Evolutionary conservation across 208 protist species (phyloP).

Genomic region (Acanthamoeba lenticulata): DNA sequence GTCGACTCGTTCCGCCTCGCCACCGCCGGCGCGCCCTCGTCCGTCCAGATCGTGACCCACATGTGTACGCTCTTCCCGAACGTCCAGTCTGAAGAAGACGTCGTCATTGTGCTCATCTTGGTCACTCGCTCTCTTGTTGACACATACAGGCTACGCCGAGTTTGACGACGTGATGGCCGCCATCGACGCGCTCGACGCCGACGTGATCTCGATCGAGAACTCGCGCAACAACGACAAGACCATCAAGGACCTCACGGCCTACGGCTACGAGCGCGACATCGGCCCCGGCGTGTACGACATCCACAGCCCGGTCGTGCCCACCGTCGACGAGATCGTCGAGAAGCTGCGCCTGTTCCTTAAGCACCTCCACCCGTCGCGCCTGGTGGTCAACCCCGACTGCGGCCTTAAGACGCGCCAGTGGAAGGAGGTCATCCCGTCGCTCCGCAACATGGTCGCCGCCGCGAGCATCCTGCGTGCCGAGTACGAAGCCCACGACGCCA

Average conservation of each 20-base stretch:
- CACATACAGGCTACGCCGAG: conserved; percentile 93
- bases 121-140: too few relatives aligned
- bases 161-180: conserved; percentile 92
- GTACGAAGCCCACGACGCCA: not conserved
- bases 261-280: conserved; percentile 90
- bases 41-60: conserved; percentile 21
- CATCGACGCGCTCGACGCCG: conserved; percentile 90
- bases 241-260: conserved; percentile 88
- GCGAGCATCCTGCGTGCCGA: conserved; percentile 23
- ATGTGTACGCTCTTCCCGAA: too few relatives aligned
- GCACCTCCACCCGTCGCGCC: conserved; percentile 74
- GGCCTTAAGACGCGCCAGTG: conserved; percentile 90
- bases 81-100: too few relatives aligned
- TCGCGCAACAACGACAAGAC: conserved; percentile 84
- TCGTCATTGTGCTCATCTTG: too few relatives aligned
- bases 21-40: conserved; percentile 79
- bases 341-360: conserved; percentile 85
- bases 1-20: conserved; percentile 87
- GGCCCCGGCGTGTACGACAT: conserved; percentile 93
- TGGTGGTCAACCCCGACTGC: conserved; percentile 93
- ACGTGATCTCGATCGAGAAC: conserved; percentile 91
- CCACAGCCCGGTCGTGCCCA: conserved; percentile 90
- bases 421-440: conserved; percentile 71
- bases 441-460: conserved; percentile 75
- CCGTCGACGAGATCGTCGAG: conserved; percentile 86